Evolutionary conservation across 176 grass and related monocot species (phyloP), one percentile per base, ranked within the genome.

Genomic region (Zoysia pacifica): DNA sequence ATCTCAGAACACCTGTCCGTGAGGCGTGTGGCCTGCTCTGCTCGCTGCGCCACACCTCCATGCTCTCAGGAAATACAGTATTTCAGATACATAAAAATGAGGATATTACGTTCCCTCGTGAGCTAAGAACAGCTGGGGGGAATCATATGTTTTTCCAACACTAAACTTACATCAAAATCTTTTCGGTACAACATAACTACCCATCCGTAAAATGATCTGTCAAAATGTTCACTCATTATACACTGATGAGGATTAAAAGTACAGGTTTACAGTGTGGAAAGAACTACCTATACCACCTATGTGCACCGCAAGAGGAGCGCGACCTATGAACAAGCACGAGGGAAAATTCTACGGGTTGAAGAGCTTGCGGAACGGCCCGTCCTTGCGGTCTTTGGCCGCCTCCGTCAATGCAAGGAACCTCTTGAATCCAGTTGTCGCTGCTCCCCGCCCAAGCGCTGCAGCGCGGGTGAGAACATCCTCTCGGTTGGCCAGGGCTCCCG

Each of bases 331-430:
- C 79, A 83, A 35, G 9, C 76, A 18, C 42, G 70, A 51, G 28
- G 5, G 62, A 73, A 93, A 79, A 80, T 6, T 70, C 59, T 87
- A 99, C 0, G 90, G 51, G 39, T 86, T 99, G 61, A 99, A 99
- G 55, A 99, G 89, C 87, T 99, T 99, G 36, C 96, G 96, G 73
- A 99, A 95, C 42, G 92, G 96, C 48, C 96, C 96, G 28, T 99
- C 96, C 69, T 95, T 95, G 64, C 93, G 87, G 58, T 99, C 93
- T 89, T 99, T 99, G 47, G 96, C 96, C 48, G 96, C 96, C 70
- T 95, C 96, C 6, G 96, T 95, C 75, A 95, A 89, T 4, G 96
- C 96, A 62, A 99, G 92, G 86, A 99, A 99, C 74, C 96, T 91
- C 88, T 99, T 99, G 50, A 99, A 99, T 14, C 96, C 96, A 0